These are phyloP conservation scores for Diplodia seriata DNA, from an alignment of 2,329 filamentous ascomycete genomes.

Conservation along the genomic window DNA sequence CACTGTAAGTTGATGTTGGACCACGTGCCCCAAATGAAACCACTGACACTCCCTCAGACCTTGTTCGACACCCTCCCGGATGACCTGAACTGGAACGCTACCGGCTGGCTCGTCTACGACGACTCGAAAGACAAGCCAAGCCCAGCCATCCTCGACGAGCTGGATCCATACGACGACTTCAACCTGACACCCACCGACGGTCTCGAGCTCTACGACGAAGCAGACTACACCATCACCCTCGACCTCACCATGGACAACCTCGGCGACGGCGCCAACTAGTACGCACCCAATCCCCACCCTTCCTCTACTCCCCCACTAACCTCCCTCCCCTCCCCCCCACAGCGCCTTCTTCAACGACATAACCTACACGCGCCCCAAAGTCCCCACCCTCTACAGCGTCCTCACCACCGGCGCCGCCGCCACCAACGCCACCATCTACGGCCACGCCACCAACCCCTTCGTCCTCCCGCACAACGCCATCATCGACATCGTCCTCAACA, in stretches of 20 bases:
- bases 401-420: slow-evolving; percentile 65
- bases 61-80: slow-evolving; percentile 72
- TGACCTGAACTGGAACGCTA: slow-evolving; percentile 69
- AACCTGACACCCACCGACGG: slow-evolving; percentile 72
- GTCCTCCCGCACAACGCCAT: slow-evolving; percentile 70
- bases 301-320: slow-evolving; percentile 2
- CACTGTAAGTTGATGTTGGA: slow-evolving; percentile 40
- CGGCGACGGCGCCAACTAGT: slow-evolving; percentile 71
- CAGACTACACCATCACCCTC: slow-evolving; percentile 69
- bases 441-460: slow-evolving; percentile 62
- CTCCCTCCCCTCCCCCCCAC: neutral
- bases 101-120: slow-evolving; percentile 64
- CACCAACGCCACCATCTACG: slow-evolving; percentile 53
- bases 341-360: slow-evolving; percentile 71
- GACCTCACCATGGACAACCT: slow-evolving; percentile 69
- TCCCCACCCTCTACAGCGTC: slow-evolving; percentile 80
- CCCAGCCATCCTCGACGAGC: slow-evolving; percentile 64
- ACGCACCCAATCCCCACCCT: slow-evolving; percentile 37
- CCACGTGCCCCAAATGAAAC: too few relatives aligned
- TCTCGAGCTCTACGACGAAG: slow-evolving; percentile 64
- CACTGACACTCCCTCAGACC: slow-evolving; percentile 40
- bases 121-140: slow-evolving; percentile 53
- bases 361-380: slow-evolving; percentile 75
- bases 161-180: slow-evolving; percentile 76
- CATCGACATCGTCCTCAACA: slow-evolving; percentile 77